phyloP scores from a whole-genome alignment of 2,329 filamentous ascomycete species.

The Alternaria ethzedia region DNA sequence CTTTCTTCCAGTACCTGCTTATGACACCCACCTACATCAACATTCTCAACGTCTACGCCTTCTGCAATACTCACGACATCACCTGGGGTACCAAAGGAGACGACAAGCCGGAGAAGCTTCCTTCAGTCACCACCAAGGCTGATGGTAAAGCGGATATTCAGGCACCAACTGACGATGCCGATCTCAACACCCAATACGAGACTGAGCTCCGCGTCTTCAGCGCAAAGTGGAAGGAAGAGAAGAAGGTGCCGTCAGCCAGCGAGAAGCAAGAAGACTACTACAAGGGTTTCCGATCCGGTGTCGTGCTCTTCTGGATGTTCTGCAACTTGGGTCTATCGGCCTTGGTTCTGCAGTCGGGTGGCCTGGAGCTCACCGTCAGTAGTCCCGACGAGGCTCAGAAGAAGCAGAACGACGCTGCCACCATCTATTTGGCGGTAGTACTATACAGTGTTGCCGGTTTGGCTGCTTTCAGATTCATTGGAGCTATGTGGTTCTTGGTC shows the following conservation, averaged over 20 bases:
- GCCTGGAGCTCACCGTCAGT: constrained; percentile 65
- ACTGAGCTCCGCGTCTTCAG: constrained; percentile 77
- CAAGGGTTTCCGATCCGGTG: constrained; percentile 89
- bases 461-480: constrained; percentile 84
- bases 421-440: constrained; percentile 85
- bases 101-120: constrained; percentile 90
- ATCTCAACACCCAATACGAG: constrained; percentile 95
- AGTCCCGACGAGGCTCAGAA: constrained; percentile 49
- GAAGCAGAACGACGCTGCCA: constrained; percentile 65
- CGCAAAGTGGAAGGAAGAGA: constrained; percentile 75
- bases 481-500: constrained; percentile 90
- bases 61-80: constrained; percentile 97
- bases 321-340: constrained; percentile 89
- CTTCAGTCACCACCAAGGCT: constrained; percentile 86
- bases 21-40: constrained; percentile 97
- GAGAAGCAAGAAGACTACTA: constrained; percentile 99
- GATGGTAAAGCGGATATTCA: constrained; percentile 93
- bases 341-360: constrained; percentile 84
- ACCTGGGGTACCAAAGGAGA: constrained; percentile 99
- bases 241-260: constrained; percentile 63
- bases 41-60: constrained; percentile 97
- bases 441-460: constrained; percentile 88
- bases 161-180: constrained; percentile 86
- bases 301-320: constrained; percentile 96
- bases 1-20: constrained; percentile 89